Evolutionary conservation across 306 rosid genomes (phyloP), one percentile per base, ranked within the genome.

Genomic region (Dryas octopetala): DNA sequence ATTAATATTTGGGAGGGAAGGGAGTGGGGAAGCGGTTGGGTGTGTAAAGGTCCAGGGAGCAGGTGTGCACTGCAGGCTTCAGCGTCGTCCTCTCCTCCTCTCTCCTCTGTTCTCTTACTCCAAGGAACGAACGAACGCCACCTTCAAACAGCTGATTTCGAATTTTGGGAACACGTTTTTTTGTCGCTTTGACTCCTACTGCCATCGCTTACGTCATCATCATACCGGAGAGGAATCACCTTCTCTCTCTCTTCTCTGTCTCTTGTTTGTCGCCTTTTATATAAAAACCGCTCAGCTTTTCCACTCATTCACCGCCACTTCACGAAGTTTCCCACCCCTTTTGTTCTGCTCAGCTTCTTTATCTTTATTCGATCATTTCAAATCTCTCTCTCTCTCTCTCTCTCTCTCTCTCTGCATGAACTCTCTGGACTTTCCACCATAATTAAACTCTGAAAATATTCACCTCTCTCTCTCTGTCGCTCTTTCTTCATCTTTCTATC

Each of bases 281-380:
- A 55, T n/a, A 55, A 76, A 47, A 5, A 47, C 52, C 44, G 65
- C 74, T 58, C 10, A 14, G 4, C 78, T 32, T 48, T 66, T n/a
- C 74, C 74, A 40, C 51, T 45, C 68, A 9, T 16, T 28, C 70
- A 43, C n/a, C 41, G 66, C 75, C 72, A 67, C 72, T 74, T 26
- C 16, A 7, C 75, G 71, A 60, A 60, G 19, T 40, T 50, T 62
- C 55, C 32, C 43, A 16, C 58, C 4, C 52, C 55, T 58, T 32
- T 0, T n/a, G 53, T 44, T 75, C 26, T 62, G 55, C 2, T 52
- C 55, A 8, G 16, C 32, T 12, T 38, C 4, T 5, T 45, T 55
- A 5, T n/a, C 9, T 43, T 40, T 75, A 38, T 43, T 44, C 58
- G 38, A 32, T 32, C 62, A 41, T 48, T 46, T 40, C 53, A 49